Evolutionary conservation across 495 filamentous ascomycete species (phyloP).

Genomic region (Talaromyces wortmannii): DNA sequence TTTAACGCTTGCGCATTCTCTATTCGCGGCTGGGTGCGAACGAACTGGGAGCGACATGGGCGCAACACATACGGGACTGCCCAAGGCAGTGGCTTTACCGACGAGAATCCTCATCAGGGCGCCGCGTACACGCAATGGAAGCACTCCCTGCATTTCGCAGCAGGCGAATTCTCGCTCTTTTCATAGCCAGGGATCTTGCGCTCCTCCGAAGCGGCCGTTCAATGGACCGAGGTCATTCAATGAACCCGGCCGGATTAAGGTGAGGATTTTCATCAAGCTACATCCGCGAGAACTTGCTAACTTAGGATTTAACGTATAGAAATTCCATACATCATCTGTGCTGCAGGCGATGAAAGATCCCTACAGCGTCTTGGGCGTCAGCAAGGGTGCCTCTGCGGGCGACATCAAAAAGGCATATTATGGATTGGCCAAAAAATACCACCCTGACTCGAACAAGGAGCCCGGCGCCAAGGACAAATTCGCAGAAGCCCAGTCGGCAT

Average conservation of each 20-base stretch:
- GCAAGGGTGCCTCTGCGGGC: conserved; percentile 65
- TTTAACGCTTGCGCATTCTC: neutral
- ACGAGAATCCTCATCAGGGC: conserved; percentile 11
- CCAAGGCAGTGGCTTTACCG: conserved; percentile 39
- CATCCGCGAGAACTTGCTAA: neutral
- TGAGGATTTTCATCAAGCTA: neutral
- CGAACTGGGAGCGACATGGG: conserved; percentile 20
- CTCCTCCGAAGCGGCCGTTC: neutral
- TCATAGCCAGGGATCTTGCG: neutral
- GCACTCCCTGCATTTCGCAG: neutral
- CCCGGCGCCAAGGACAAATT: conserved; percentile 88
- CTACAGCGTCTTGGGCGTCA: conserved; percentile 80
- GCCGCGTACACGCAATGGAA: neutral
- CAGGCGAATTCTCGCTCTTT: conserved; percentile 2
- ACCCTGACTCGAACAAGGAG: conserved; percentile 97
- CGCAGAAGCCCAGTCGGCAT: conserved; percentile 81
- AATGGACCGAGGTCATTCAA: neutral
- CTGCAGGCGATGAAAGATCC: conserved; percentile 67
- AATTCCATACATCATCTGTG: conserved; percentile 67
- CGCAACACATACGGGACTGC: conserved; percentile 31
- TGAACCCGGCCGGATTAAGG: neutral
- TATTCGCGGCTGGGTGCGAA: neutral
- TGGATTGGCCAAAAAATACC: conserved; percentile 93
- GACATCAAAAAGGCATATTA: conserved; percentile 99
- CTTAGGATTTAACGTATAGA: conserved; percentile 30